Evolutionary conservation across 2,329 filamentous ascomycete genomes (phyloP).

Genomic region (Cladorrhinum sp.): DNA sequence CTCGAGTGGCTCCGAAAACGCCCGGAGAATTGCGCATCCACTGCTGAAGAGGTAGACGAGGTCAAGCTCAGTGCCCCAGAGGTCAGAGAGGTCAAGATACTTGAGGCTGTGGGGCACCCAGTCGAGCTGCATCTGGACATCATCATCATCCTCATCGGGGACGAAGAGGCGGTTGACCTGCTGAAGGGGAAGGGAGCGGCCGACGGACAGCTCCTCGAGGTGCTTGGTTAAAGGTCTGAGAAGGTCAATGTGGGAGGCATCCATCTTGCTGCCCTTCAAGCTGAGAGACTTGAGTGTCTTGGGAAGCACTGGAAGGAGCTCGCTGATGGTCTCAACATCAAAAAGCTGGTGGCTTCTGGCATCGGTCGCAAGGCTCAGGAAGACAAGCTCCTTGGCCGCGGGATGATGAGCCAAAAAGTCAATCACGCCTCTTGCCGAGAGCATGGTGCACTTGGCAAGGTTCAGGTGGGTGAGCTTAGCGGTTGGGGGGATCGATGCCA

Average conservation of each 20-base stretch:
- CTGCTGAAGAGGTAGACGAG: constrained; percentile 53
- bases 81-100: constrained; percentile 75
- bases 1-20: constrained; percentile 64
- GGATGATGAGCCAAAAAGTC: constrained; percentile 70
- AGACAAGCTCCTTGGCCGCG: constrained; percentile 64
- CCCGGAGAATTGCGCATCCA: constrained; percentile 54
- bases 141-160: constrained; percentile 39
- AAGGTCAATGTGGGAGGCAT: constrained; percentile 58
- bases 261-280: constrained; percentile 71
- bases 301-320: constrained; percentile 64
- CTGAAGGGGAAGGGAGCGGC: constrained; percentile 61
- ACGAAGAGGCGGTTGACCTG: constrained; percentile 66
- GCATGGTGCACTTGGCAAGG: constrained; percentile 69
- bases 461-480: constrained; percentile 75
- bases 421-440: constrained; percentile 65
- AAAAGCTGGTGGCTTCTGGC: constrained; percentile 70
- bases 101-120: constrained; percentile 61
- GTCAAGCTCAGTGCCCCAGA: constrained; percentile 59
- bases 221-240: constrained; percentile 66
- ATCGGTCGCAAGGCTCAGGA: constrained; percentile 71
- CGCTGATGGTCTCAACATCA: constrained; percentile 61
- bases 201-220: constrained; percentile 73
- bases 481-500: constrained; percentile 67
- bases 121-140: constrained; percentile 31
- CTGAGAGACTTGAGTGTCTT: constrained; percentile 68